Conservation (phyloP, 2,329 filamentous ascomycete genomes). For the Calonectria fujianensis region DNA sequence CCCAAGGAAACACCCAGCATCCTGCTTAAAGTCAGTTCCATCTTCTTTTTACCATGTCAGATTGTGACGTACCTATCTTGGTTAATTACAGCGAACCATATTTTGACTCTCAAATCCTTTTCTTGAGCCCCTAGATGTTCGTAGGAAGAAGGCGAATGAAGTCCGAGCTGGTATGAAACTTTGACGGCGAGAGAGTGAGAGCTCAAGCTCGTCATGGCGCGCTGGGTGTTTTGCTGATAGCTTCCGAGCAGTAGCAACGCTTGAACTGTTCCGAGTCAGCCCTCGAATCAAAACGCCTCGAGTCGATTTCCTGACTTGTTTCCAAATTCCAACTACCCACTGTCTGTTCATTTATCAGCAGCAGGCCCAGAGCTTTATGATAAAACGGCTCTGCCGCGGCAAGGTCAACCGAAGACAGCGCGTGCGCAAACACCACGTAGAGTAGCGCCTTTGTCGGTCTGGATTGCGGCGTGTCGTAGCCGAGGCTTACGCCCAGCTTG, state of each 20-base stretch:
- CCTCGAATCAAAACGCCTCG: background rate
- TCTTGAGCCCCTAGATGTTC: conserved; percentile 48
- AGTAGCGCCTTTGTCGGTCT: conserved; percentile 50
- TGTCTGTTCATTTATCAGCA: conserved; percentile 52
- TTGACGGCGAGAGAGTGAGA: conserved; percentile 58
- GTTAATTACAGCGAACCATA: conserved; percentile 59
- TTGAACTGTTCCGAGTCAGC: conserved; percentile 51
- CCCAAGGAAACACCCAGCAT: conserved; percentile 31
- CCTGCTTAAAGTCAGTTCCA: background rate
- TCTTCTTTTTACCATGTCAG: conserved; percentile 27
- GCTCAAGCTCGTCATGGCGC: conserved; percentile 58
- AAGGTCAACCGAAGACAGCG: conserved; percentile 48
- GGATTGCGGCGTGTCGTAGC: conserved; percentile 36
- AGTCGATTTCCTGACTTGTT: conserved; percentile 34
- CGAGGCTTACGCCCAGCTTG: conserved; percentile 34
- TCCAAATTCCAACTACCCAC: conserved; percentile 50
- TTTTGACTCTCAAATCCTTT: conserved; percentile 52
- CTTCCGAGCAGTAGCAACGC: conserved; percentile 56
- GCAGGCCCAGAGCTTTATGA: conserved; percentile 49
- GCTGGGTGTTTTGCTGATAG: conserved; percentile 60
- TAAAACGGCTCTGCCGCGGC: conserved; percentile 54
- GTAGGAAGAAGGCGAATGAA: conserved; percentile 58
- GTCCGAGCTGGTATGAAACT: conserved; percentile 58
- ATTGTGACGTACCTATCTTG: conserved; percentile 50
- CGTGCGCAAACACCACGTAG: conserved; percentile 56